Base-by-base conservation (phyloP, 1,284 basidiomycete genomes). In the Golubevia pallescens region DNA sequence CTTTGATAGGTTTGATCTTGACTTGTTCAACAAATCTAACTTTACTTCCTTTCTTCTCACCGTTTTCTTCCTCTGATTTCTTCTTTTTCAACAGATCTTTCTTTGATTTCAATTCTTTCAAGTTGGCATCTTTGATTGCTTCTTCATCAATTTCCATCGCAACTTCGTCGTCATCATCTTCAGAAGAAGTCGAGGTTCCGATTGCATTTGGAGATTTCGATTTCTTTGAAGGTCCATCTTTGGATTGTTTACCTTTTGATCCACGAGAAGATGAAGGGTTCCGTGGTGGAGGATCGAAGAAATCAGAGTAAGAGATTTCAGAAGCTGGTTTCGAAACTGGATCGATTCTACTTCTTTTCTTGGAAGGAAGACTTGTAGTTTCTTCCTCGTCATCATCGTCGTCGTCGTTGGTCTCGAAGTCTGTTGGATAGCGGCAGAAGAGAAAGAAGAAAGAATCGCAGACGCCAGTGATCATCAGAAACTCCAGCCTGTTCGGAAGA, bases 281-380 rank as follows among this genome's bases (percentile, higher is more conserved):
- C 32, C 21, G 16, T 2, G 67, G 59, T 20, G 67, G 65, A 2
- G 70, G 73, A 16, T 63, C 69, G 54, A 84, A 84, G 66, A 83
- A 84, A 68, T 84, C 80, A 10, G 68, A 65, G 34, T 75, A 84
- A 53, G 61, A 66, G 3, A 79, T 73, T 13, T 77, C 73, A 14
- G 67, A 68, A 14, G 69, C 68, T 48, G 42, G 13, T 48, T 48
- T 48, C 42, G 16, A 48, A 16, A 48, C 42, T 48, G 42, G 42
- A 52, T 68, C 61, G 32, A 56, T 70, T 6, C 62, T 32, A 1
- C 59, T 59, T 10, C 58, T 19, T 28, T 28, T 28, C 28, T 28
- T 28, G 28, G 28, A 28, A 28, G 28, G 28, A 28, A 28, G 28
- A 57, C 19, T 38, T 16, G 56, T 54, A 60, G 19, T 64, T 32